These are phyloP conservation scores for Penicillium herquei DNA, from an alignment of 495 filamentous ascomycete genomes.

Conservation along the genomic window DNA sequence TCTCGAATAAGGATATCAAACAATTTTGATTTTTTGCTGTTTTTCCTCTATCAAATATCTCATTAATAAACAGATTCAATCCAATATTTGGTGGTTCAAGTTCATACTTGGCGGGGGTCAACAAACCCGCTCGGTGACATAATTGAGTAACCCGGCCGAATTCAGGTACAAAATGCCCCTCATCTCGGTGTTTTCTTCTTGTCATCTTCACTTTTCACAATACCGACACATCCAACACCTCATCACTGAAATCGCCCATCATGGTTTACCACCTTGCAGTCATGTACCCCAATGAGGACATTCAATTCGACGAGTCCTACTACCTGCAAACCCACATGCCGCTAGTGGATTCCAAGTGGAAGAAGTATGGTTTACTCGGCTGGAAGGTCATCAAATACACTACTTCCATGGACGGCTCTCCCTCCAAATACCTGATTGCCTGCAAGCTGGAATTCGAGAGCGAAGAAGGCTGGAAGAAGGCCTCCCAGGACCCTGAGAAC, in stretches of 20 bases:
- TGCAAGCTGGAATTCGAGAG: slow-evolving; percentile 22
- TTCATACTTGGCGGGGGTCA: too few species aligned
- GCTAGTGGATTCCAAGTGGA: slow-evolving; percentile 21
- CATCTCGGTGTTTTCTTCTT: neutral
- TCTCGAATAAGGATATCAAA: too few species aligned
- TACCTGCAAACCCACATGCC: slow-evolving; percentile 30
- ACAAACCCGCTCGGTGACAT: neutral
- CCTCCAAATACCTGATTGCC: slow-evolving; percentile 19
- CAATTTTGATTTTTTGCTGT: too few species aligned
- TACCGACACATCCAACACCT: neutral
- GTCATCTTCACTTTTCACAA: neutral
- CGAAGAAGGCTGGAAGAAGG: slow-evolving; percentile 16
- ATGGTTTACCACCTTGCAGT: slow-evolving; percentile 22
- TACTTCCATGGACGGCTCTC: slow-evolving; percentile 13
- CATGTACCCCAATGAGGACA: slow-evolving; percentile 25
- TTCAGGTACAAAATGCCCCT: slow-evolving; percentile 2
- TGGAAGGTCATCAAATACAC: slow-evolving; percentile 23
- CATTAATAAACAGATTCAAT: too few species aligned
- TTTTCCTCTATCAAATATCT: too few species aligned
- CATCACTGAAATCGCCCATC: slow-evolving; percentile 3
- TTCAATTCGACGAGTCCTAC: slow-evolving; percentile 26
- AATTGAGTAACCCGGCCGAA: neutral
- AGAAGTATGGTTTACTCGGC: slow-evolving; percentile 17
- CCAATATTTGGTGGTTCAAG: too few species aligned
- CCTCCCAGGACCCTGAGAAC: slow-evolving; percentile 7